A percentile compares a stretch with the other conserved stretches of the same genome.
These are phyloP conservation scores for Lichtheimia ramosa DNA, from an alignment of 371 early-diverging fungal species.

Conservation along the genomic window DNA sequence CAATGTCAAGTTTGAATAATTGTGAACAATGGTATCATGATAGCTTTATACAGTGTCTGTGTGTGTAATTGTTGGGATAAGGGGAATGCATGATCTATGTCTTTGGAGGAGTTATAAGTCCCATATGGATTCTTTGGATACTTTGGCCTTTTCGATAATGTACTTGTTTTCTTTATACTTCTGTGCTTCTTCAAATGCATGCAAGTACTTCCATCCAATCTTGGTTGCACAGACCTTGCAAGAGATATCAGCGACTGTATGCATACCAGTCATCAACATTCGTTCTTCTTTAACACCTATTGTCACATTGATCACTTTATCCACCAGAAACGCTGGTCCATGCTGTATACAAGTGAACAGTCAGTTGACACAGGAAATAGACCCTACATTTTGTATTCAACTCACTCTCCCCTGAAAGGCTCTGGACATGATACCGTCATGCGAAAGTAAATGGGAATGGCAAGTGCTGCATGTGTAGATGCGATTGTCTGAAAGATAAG, in stretches of 20 bases:
- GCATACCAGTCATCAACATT: slow-evolving; percentile 77
- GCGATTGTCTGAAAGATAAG: slow-evolving; percentile 11
- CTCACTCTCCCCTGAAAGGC: slow-evolving; percentile 23
- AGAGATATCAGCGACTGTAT: slow-evolving; percentile 74
- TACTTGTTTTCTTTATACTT: slow-evolving; percentile 83
- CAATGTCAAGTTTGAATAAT: slow-evolving; percentile 17
- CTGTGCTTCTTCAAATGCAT: slow-evolving; percentile 59
- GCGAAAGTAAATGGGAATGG: slow-evolving; percentile 22
- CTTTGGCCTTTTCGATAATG: slow-evolving; percentile 68
- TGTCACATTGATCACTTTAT: slow-evolving; percentile 59
- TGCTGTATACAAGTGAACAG: slow-evolving; percentile 38
- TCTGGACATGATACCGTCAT: slow-evolving; percentile 19
- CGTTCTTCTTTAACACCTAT: slow-evolving; percentile 68
- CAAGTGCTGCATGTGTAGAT: slow-evolving; percentile 22
- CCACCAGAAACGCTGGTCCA: slow-evolving; percentile 70
- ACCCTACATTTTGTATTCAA: neutral
- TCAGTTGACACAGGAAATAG: neutral
- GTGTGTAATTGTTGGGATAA: neutral
- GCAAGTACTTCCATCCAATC: slow-evolving; percentile 83
- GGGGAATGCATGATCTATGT: neutral
- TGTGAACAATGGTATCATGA: neutral
- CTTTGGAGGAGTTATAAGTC: slow-evolving; percentile 6
- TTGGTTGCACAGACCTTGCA: slow-evolving; percentile 65
- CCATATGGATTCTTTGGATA: slow-evolving; percentile 54
- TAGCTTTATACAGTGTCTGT: neutral